phyloP scores from a whole-genome alignment of 1,284 basidiomycete genomes.

The Mycena citricolor region DNA sequence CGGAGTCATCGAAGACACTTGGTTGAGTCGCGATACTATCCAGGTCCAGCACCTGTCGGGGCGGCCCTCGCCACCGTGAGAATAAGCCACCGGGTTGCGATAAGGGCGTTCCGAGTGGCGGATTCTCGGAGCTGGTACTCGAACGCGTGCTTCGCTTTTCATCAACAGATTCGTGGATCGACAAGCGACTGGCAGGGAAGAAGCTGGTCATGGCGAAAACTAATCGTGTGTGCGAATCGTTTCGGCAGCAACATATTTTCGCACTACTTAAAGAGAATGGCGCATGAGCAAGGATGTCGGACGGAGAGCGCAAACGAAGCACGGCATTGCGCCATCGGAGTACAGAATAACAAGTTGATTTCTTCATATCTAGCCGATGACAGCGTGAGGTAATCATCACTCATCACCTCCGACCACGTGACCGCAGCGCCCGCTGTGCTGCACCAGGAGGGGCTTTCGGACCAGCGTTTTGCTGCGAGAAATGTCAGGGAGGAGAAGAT shows the following conservation, averaged over 20 bases:
- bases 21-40: conserved; percentile 57
- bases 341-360: conserved; percentile 4
- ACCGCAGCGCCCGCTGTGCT: conserved; percentile 80
- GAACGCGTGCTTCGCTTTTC: conserved; percentile 27
- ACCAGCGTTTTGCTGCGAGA: conserved; percentile 63
- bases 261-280: too few species aligned
- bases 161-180: conserved; percentile 23
- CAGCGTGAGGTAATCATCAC: conserved; percentile 10
- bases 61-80: conserved; percentile 24
- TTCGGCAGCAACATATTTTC: too few species aligned
- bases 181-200: conserved; percentile 16
- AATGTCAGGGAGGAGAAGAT: conserved; percentile 13
- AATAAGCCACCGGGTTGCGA: conserved; percentile 28
- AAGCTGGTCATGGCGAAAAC: conserved; percentile 31
- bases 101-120: conserved; percentile 32
- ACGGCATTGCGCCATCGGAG: conserved; percentile 6
- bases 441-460: conserved; percentile 83
- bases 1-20: conserved; percentile 61
- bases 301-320: too few species aligned
- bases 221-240: too few species aligned
- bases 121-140: conserved; percentile 24
- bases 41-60: conserved; percentile 37
- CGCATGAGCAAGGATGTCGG: too few species aligned
- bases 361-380: conserved; percentile 18
- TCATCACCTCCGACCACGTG: conserved; percentile 69